A percentile compares a stretch with the other conserved stretches of the same genome.
Evolutionary conservation across 1,139 yeast species (phyloP).

Genomic region (Nakaseomyces kungkrabaensis): DNA sequence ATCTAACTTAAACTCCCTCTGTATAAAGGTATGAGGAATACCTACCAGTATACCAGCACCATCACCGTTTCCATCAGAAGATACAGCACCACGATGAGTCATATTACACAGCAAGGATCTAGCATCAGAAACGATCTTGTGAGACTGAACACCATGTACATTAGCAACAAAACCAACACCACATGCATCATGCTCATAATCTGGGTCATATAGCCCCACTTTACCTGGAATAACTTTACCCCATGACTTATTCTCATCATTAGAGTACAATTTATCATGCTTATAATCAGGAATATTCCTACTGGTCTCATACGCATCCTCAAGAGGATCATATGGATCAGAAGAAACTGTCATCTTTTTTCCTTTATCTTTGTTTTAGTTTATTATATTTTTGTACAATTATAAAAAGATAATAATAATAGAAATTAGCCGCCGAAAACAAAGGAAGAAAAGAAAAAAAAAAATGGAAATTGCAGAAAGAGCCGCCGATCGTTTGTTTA

Average conservation of each 20-base stretch:
- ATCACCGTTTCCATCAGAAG: slow-evolving; percentile 95
- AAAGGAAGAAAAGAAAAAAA: background rate
- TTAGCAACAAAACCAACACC: slow-evolving; percentile 98
- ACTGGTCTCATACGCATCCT: slow-evolving; percentile 25
- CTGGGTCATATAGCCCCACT: slow-evolving; percentile 90
- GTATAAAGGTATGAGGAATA: slow-evolving; percentile 80
- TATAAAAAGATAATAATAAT: background rate
- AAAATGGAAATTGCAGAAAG: background rate
- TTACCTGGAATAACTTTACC: slow-evolving; percentile 79
- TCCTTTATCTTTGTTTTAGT: background rate
- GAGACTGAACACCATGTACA: slow-evolving; percentile 79
- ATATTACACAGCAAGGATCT: slow-evolving; percentile 81
- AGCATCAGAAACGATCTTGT: slow-evolving; percentile 90
- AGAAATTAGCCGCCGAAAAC: slow-evolving; percentile 1
- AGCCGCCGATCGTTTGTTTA: background rate
- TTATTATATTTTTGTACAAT: background rate
- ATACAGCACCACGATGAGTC: slow-evolving; percentile 98
- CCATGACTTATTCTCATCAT: slow-evolving; percentile 63
- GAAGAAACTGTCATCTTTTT: slow-evolving; percentile 9
- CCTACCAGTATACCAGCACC: slow-evolving; percentile 97
- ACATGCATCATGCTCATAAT: slow-evolving; percentile 91
- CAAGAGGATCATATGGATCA: slow-evolving; percentile 22
- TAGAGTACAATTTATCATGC: slow-evolving; percentile 26
- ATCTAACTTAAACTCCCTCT: slow-evolving; percentile 62
- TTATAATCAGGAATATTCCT: slow-evolving; percentile 47